Evolutionary conservation across 495 filamentous ascomycete species (phyloP), one percentile per base, ranked within the genome.

Genomic region (Cercophora newfieldiana): DNA sequence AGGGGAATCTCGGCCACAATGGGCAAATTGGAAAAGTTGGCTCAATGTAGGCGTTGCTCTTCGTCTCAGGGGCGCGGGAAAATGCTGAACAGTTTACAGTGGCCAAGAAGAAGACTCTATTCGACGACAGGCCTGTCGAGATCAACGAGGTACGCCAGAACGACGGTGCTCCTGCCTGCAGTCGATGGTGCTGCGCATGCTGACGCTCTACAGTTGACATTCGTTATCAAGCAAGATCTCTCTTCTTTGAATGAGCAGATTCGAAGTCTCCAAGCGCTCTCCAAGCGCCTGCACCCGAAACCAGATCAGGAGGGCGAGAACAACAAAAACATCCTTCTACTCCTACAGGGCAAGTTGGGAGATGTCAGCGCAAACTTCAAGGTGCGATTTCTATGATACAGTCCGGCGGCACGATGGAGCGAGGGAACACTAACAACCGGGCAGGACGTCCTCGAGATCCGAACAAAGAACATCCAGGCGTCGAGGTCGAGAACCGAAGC

Each of bases 391-490:
- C 8, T 16, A 18, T 26, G 6, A 48, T 16, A 44, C 8, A 19
- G 0, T 5, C 21, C n/a, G n/a, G n/a, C n/a, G n/a, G n/a, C n/a
- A n/a, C n/a, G n/a, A n/a, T n/a, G n/a, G n/a, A 2, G 10, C 19
- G 8, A 24, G 37, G 2, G 6, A n/a, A 30, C 7, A 28, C 61
- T 65, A 26, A 65, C 63, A 16, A 3, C 8, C 7, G 30, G 14
- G 19, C 22, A 68, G 71, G 94, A 97, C 69, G 94, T 98, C 0
- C 84, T 98, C 14, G 95, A 99, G 74, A 92, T 97, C 24, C 89
- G 95, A 30, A 99, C 95, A 53, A 97, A 97, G 81, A 99, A 99
- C 77, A 97, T 98, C 58, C 96, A 97, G 77, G 96, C 96, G 14
- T 94, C 92, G 51, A 85, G 92, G 37, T 89, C 91, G 49, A 81